Evolutionary conservation across 495 filamentous ascomycete genomes (phyloP).

Genomic region (Pseudevernia furfuracea): DNA sequence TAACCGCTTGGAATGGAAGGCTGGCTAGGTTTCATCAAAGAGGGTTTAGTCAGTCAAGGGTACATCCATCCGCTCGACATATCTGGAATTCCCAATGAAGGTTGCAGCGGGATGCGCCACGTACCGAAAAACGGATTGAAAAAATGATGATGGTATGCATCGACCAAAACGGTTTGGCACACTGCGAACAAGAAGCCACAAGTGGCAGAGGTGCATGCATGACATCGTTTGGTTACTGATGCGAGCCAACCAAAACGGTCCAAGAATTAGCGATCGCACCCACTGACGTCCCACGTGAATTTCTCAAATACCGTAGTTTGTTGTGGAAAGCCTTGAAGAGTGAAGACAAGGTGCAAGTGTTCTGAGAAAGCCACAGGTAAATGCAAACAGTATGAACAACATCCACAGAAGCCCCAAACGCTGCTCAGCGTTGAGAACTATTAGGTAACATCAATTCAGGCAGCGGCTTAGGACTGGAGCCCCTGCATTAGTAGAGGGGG

Average conservation of each 20-base stretch:
- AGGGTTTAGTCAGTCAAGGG: not conserved
- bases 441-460: too few relatives aligned
- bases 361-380: too few relatives aligned
- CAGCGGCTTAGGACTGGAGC: too few relatives aligned
- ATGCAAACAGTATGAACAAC: too few relatives aligned
- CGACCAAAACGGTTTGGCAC: not conserved
- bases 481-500: too few relatives aligned
- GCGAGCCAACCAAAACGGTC: not conserved
- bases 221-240: not conserved
- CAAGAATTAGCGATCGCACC: not conserved
- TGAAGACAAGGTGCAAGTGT: not conserved
- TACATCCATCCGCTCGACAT: conserved; percentile 3
- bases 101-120: not conserved
- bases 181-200: too few relatives aligned
- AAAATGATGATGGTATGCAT: not conserved
- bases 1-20: not conserved
- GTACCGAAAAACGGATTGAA: not conserved
- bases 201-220: not conserved
- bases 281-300: not conserved
- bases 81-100: not conserved
- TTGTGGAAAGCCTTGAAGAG: not conserved
- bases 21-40: not conserved
- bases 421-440: too few relatives aligned
- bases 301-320: not conserved
- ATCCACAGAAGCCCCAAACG: too few relatives aligned